Evolutionary conservation across 345 rosid genomes (phyloP).

Genomic region (Noccaea bulbosa): DNA sequence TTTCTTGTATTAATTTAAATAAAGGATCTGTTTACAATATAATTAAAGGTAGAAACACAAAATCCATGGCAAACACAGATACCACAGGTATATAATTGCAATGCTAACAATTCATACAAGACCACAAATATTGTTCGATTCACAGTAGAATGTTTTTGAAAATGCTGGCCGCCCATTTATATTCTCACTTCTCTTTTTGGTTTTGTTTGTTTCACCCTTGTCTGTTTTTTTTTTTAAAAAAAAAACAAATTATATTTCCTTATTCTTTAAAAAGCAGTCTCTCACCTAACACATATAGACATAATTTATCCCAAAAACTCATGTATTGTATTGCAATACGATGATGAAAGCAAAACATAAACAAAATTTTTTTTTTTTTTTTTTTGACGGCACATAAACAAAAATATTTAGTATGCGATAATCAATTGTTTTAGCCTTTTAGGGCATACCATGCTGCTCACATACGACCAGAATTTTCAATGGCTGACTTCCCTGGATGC

Average conservation of each 20-base stretch:
- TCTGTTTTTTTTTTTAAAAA: not conserved
- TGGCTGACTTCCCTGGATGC: constrained; percentile 5
- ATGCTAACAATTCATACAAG: not conserved
- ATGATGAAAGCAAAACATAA: too few species aligned
- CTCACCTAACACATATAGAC: constrained; percentile 16
- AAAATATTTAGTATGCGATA: too few species aligned
- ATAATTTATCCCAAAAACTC: not conserved
- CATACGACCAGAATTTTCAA: constrained; percentile 36
- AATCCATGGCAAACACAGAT: too few species aligned
- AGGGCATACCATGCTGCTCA: constrained; percentile 39
- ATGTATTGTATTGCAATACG: not conserved
- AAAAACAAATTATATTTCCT: not conserved
- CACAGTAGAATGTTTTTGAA: constrained; percentile 11
- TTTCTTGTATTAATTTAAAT: too few species aligned
- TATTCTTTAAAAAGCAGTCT: not conserved
- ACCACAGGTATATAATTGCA: not conserved
- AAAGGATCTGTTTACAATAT: too few species aligned
- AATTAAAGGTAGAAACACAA: too few species aligned
- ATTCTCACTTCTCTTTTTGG: not conserved
- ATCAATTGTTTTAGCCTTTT: not conserved
- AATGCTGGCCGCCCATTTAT: not conserved
- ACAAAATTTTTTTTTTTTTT: too few species aligned
- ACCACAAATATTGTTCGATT: not conserved
- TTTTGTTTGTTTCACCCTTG: not conserved
- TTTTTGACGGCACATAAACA: too few species aligned